A percentile compares a stretch with the other conserved stretches of the same genome.
phyloP scores from a whole-genome alignment of 371 early-diverging fungal genomes.

The Nematocida ironsii region DNA sequence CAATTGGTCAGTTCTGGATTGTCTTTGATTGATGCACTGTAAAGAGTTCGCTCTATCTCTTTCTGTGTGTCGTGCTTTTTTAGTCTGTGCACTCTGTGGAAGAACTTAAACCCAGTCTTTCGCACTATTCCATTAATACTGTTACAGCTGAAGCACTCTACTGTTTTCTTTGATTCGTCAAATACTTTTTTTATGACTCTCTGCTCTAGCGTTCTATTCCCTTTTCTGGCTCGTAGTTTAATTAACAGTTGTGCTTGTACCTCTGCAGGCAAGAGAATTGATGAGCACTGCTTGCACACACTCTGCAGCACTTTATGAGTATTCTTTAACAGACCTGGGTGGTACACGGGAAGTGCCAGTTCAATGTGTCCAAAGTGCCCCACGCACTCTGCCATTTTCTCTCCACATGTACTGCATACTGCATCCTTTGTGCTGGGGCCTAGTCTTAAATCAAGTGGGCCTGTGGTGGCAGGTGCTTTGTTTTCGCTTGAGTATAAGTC shows the following conservation, averaged over 20 bases:
- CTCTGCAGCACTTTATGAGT: constrained; percentile 82
- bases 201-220: constrained; percentile 23
- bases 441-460: constrained; percentile 64
- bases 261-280: constrained; percentile 55
- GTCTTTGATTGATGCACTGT: constrained; percentile 23
- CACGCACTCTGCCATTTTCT: constrained; percentile 81
- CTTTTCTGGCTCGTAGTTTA: constrained; percentile 42
- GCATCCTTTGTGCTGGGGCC: constrained; percentile 75
- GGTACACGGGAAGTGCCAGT: constrained; percentile 89
- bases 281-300: constrained; percentile 82
- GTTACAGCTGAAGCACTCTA: constrained; percentile 80
- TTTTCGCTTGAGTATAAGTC: constrained; percentile 82
- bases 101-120: constrained; percentile 85
- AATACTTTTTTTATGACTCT: constrained; percentile 75
- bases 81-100: constrained; percentile 78
- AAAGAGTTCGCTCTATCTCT: constrained; percentile 17
- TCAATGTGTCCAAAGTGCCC: constrained; percentile 95
- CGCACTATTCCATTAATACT: constrained; percentile 81
- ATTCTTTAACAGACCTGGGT: constrained; percentile 88
- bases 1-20: constrained; percentile 29
- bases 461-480: constrained; percentile 70
- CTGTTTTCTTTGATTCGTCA: constrained; percentile 80
- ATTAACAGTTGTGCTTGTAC: constrained; percentile 51
- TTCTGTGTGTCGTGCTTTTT: constrained; percentile 53
- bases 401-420: constrained; percentile 85